Base-by-base conservation (phyloP, 306 rosid genomes). In the Cotoneaster glaucophyllus region DNA sequence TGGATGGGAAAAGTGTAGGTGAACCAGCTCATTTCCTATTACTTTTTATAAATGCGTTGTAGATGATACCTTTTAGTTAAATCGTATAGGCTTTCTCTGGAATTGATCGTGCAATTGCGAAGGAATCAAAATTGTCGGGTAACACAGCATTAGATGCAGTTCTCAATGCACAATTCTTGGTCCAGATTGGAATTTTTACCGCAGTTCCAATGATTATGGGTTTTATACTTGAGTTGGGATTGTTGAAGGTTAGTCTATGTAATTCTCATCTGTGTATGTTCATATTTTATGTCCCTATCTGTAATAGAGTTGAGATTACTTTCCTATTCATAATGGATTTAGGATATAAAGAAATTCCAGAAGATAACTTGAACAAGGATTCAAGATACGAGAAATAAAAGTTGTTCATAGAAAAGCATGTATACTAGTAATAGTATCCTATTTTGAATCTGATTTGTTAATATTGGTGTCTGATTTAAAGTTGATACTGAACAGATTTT, bases 151-250 rank as follows among this genome's bases (percentile, higher is more conserved):
- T 92, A 71, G 76, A 90, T 85, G 91, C 97, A 10, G 99, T 89
- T 85, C 69, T 95, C 78, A 95, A 95, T 92, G 91, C 99, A 74
- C 99, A 92, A 73, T 95, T 95, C 86, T 82, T 95, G 89, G 93
- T 95, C 29, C 99, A 95, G 89, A 95, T 95, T 84, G 96, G 99
- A 64, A 85, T 95, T 78, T 95, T 95, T 73, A 92, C 99, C 34
- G 99, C 98, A 66, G 87, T 92, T 39, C 98, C 99, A 31, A 92
- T 95, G 99, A 67, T 95, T 69, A 85, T 95, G 85, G 98, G 99
- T 56, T 95, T 95, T 84, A 90, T 95, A 76, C 97, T 95, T 76
- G 98, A 95, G 82, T n/a, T 76, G 70, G 99, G 99, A 78, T 78
- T 92, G 85, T 84, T 95, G 79, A 80, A 95, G 99, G 99, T 95